Conservation (phyloP, 2,329 filamentous ascomycete genomes). For the Xylariaceae sp. region DNA sequence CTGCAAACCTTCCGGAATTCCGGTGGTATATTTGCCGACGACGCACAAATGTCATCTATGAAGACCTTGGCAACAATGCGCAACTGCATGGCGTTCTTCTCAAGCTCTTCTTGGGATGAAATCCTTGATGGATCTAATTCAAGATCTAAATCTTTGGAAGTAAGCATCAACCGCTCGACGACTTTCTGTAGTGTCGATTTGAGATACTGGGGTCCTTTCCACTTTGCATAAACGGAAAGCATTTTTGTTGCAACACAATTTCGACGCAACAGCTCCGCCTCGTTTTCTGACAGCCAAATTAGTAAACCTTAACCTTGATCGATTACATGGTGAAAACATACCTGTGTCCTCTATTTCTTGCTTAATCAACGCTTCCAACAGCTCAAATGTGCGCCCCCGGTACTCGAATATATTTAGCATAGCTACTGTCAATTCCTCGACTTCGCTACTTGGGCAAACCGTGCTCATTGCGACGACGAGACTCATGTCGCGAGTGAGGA, state of each 20-base stretch:
- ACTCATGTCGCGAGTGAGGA: constrained; percentile 59
- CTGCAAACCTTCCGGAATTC: constrained; percentile 65
- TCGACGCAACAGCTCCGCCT: constrained; percentile 62
- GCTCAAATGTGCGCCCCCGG: constrained; percentile 57
- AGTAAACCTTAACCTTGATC: constrained; percentile 1
- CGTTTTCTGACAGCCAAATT: constrained; percentile 48
- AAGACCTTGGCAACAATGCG: constrained; percentile 67
- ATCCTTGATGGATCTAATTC: constrained; percentile 64
- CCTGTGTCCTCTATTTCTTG: constrained; percentile 66
- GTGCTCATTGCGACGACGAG: constrained; percentile 61
- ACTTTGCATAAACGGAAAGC: constrained; percentile 67
- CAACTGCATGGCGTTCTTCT: constrained; percentile 63
- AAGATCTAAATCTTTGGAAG: constrained; percentile 63
- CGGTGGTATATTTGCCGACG: constrained; percentile 55
- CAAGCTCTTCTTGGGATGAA: constrained; percentile 55
- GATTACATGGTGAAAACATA: constrained; percentile 25
- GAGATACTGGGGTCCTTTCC: constrained; percentile 63
- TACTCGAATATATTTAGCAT: constrained; percentile 68
- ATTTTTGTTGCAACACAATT: constrained; percentile 71
- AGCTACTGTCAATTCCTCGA: constrained; percentile 65
- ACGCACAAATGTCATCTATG: constrained; percentile 66
- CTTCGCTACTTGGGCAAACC: constrained; percentile 63
- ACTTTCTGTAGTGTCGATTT: constrained; percentile 63
- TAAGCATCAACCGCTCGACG: constrained; percentile 61
- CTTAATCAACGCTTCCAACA: constrained; percentile 63